Conservation (phyloP, 352 stramenopile species). For the Pilasporangium apinafurcum region DNA sequence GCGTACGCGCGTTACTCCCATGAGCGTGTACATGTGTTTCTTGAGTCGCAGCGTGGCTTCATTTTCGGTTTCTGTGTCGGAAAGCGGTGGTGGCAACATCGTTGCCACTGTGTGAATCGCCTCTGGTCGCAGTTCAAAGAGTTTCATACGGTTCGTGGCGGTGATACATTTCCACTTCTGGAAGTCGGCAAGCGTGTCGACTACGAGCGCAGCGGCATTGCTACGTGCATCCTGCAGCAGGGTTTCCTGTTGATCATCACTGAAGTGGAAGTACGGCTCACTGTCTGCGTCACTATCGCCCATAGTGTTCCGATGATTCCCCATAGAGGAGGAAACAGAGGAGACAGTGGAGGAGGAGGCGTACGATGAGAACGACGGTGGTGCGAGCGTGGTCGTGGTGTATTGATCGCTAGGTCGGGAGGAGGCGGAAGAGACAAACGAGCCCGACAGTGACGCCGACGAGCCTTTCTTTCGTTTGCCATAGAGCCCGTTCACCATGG, state of each 20-base stretch:
- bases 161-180: constrained; percentile 66
- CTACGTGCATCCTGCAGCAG: constrained; percentile 39
- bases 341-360: too few relatives aligned
- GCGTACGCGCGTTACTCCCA: constrained; percentile 48
- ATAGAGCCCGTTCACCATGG: too few relatives aligned
- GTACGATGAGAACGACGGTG: too few relatives aligned
- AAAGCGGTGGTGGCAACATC: constrained; percentile 22
- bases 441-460: too few relatives aligned
- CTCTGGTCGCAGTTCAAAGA: constrained; percentile 51
- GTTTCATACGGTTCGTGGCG: constrained; percentile 20
- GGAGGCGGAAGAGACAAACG: too few relatives aligned
- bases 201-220: constrained; percentile 46
- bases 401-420: too few relatives aligned
- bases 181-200: constrained; percentile 50
- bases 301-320: too few relatives aligned
- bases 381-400: too few relatives aligned
- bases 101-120: constrained; percentile 37
- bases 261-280: constrained; percentile 51
- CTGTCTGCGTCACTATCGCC: too few relatives aligned
- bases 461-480: too few relatives aligned
- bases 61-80: constrained; percentile 1
- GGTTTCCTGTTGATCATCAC: constrained; percentile 33
- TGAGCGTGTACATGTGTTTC: constrained; percentile 36
- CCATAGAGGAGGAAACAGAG: too few relatives aligned
- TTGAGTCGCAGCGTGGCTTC: constrained; percentile 12